These are phyloP conservation scores for Anthracocystis walkeri DNA, from an alignment of 1,284 basidiomycete genomes.

Conservation along the genomic window DNA sequence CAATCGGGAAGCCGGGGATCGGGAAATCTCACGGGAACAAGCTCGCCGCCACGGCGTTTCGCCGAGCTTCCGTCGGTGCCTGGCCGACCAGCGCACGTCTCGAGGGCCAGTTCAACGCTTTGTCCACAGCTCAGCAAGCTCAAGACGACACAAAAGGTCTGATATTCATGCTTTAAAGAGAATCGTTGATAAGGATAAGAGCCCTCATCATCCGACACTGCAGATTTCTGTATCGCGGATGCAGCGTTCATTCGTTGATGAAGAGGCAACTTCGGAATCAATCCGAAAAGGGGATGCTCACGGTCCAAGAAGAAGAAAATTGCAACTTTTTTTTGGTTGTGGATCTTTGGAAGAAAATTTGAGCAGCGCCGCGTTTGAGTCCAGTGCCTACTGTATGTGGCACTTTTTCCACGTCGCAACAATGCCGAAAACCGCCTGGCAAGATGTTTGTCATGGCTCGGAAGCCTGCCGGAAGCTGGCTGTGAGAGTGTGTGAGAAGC, in stretches of 20 bases:
- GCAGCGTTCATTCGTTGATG: neutral
- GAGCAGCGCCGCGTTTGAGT: conserved; percentile 5
- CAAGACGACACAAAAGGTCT: neutral
- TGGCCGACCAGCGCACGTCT: conserved; percentile 2
- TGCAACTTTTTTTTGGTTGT: conserved; percentile 2
- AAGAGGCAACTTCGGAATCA: conserved; percentile 18
- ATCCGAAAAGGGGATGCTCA: conserved; percentile 19
- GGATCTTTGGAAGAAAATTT: conserved; percentile 42
- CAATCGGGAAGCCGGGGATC: neutral
- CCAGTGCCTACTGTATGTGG: neutral
- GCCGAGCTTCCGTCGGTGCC: conserved; percentile 2
- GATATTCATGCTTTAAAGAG: neutral
- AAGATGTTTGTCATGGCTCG: neutral
- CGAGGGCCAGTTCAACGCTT: neutral
- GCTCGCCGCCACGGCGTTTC: conserved; percentile 1
- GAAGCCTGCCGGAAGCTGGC: conserved; percentile 1
- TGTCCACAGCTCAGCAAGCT: neutral
- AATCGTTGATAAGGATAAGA: neutral
- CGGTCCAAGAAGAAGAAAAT: conserved; percentile 25
- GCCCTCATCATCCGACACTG: neutral
- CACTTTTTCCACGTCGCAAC: neutral
- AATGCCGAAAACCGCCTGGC: too few species aligned
- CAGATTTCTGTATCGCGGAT: neutral
- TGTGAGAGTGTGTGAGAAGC: neutral
- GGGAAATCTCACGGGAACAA: neutral